Evolutionary conservation across 2,329 filamentous ascomycete species (phyloP), one percentile per base, ranked within the genome.

Genomic region (Fusarium sp.): DNA sequence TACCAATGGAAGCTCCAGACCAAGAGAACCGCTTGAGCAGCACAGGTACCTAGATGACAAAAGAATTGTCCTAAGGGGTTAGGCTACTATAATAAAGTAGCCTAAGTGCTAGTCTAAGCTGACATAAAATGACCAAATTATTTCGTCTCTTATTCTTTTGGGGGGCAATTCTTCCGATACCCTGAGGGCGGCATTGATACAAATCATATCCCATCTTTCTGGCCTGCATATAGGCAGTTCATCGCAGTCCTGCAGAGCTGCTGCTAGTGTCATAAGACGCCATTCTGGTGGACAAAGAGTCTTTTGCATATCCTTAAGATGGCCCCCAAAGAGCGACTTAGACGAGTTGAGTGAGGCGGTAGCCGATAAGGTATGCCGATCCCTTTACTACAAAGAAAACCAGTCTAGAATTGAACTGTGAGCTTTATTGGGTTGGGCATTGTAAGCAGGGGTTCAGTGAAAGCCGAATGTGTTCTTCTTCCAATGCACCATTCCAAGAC

Each of bases 1-100:
- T 75, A 75, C 41, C 72, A 75, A 48, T 75, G 72, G 73, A 75
- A 72, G 43, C 52, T 65, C 2, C 63, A 45, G 30, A 60, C 25
- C 40, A 71, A 65, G 44, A 64, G 53, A 24, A n/a, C n/a, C 18
- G 38, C 8, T 24, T 54, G 16, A 38, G 29, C 22, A 45, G n/a
- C 16, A 30, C 18, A 34, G 8, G 15, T 22, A 22, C 22, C 22
- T 22, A 22, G 22, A 15, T n/a, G 34, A 38, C 34, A 38, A 10
- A 38, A 18, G 32, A 12, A 38, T 11, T 38, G 6, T 38, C 18
- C 34, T 8, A 12, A 38, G 10, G 10, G 34, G 3, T 38, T n/a
- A 38, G 34, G 34, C 10, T n/a, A 38, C 18, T 4, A n/a, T n/a
- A 11, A n/a, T n/a, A 38, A n/a, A 38, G 34, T 38, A 38, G 34